Conservation (phyloP, 768 basidiomycete species). For the Baorangia bicolor region DNA sequence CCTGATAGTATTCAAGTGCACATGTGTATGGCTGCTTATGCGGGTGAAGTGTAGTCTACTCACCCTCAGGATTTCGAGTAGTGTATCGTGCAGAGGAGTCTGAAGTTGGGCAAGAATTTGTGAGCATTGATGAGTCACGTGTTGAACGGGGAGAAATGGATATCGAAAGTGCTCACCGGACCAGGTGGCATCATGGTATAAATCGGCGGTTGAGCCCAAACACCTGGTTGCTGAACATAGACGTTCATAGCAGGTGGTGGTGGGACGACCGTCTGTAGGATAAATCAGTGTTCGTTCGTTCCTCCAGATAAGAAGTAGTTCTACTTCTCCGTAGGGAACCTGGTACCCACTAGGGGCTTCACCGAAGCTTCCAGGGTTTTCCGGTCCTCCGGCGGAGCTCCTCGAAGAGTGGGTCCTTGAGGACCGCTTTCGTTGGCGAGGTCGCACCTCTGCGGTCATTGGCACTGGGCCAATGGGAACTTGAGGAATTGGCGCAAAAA, state of each 20-base stretch:
- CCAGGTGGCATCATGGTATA: neutral
- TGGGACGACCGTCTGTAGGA: neutral
- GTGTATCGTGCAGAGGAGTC: neutral
- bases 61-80: conserved; percentile 8
- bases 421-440: neutral
- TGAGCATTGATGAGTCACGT: neutral
- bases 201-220: neutral
- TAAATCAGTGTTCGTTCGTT: neutral
- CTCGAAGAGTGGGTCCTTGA: neutral
- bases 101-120: neutral
- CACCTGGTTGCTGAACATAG: neutral
- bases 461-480: neutral
- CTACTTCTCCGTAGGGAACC: neutral
- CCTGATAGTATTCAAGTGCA: neutral
- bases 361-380: neutral
- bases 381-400: neutral
- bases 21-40: neutral
- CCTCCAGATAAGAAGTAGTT: neutral
- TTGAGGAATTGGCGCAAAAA: no score
- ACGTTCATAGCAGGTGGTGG: neutral
- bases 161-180: neutral
- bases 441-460: no score
- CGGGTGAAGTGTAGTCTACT: neutral
- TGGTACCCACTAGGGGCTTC: neutral
- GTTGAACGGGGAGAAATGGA: neutral